These are phyloP conservation scores for Graphium sp. DNA, from an alignment of 2,329 filamentous ascomycete species.

Conservation along the genomic window DNA sequence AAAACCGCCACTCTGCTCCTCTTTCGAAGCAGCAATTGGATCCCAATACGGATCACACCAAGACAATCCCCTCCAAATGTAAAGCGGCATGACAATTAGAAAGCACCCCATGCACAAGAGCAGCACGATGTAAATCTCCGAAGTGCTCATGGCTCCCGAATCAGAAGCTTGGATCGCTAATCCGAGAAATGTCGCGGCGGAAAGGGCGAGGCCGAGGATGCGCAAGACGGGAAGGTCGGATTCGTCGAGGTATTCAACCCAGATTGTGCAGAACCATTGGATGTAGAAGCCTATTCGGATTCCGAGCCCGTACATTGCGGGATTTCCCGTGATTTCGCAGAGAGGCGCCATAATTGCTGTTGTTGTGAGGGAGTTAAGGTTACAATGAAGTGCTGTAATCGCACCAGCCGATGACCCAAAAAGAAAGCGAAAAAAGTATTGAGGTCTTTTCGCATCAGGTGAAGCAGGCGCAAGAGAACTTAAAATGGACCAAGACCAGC, in stretches of 20 bases:
- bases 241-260: slow-evolving; percentile 14
- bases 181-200: slow-evolving; percentile 10
- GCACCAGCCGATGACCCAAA: too few species aligned
- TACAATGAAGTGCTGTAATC: too few species aligned
- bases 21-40: slow-evolving; percentile 12
- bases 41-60: slow-evolving; percentile 14
- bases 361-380: too few species aligned
- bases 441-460: too few species aligned
- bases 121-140: slow-evolving; percentile 15
- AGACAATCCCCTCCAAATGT: slow-evolving; percentile 14
- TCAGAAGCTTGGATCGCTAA: slow-evolving; percentile 11
- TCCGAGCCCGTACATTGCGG: slow-evolving; percentile 17
- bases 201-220: slow-evolving; percentile 14
- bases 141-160: slow-evolving; percentile 9
- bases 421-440: too few species aligned
- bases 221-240: slow-evolving; percentile 12
- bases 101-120: slow-evolving; percentile 14
- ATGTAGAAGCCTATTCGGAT: slow-evolving; percentile 17
- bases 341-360: too few species aligned
- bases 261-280: slow-evolving; percentile 17
- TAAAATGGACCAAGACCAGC: too few species aligned
- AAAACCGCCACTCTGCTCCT: slow-evolving; percentile 11
- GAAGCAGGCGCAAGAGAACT: too few species aligned
- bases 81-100: slow-evolving; percentile 15
- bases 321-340: too few species aligned